Percentiles rank a stretch among this genome's conserved stretches.
Evolutionary conservation across 2,329 filamentous ascomycete species (phyloP).

Genomic region (Escovopsis sp.): DNA sequence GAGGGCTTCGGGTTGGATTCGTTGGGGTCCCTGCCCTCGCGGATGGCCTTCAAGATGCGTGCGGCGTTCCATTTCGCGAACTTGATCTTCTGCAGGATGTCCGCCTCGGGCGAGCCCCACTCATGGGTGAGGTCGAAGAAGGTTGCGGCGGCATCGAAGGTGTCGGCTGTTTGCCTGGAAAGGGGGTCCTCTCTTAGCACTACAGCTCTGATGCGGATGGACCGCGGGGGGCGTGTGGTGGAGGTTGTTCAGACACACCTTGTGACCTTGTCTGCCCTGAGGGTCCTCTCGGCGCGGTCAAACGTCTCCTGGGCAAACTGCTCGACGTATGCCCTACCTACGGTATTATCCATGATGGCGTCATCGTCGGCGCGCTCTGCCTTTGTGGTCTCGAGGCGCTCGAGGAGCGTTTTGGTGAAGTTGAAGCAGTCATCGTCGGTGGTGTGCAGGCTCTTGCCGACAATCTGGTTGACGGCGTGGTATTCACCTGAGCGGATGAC

Average conservation of each 20-base stretch:
- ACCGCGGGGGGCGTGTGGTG: not conserved
- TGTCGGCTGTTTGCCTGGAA: slow-evolving; percentile 74
- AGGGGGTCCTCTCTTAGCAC: not conserved
- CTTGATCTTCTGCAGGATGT: slow-evolving; percentile 76
- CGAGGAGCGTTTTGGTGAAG: slow-evolving; percentile 77
- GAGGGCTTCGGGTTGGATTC: slow-evolving; percentile 64
- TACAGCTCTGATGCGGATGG: too few relatives aligned
- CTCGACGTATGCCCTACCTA: slow-evolving; percentile 83
- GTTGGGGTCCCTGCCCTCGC: slow-evolving; percentile 85
- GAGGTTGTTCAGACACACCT: slow-evolving; percentile 32
- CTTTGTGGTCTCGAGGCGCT: slow-evolving; percentile 58
- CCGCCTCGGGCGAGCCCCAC: slow-evolving; percentile 62
- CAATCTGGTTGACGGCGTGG: slow-evolving; percentile 84
- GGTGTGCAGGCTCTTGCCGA: slow-evolving; percentile 65
- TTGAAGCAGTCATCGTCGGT: slow-evolving; percentile 61
- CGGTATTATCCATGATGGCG: slow-evolving; percentile 70
- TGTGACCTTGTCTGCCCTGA: slow-evolving; percentile 71
- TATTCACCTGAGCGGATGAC: slow-evolving; percentile 52
- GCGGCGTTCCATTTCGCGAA: slow-evolving; percentile 94
- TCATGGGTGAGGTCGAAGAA: slow-evolving; percentile 82
- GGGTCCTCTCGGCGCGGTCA: slow-evolving; percentile 64
- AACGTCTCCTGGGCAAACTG: slow-evolving; percentile 88
- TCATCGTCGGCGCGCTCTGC: slow-evolving; percentile 60
- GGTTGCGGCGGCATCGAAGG: slow-evolving; percentile 80
- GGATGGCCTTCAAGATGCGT: slow-evolving; percentile 79